Evolutionary conservation across 768 basidiomycete species (phyloP).

Genomic region (Amanita exitialis): DNA sequence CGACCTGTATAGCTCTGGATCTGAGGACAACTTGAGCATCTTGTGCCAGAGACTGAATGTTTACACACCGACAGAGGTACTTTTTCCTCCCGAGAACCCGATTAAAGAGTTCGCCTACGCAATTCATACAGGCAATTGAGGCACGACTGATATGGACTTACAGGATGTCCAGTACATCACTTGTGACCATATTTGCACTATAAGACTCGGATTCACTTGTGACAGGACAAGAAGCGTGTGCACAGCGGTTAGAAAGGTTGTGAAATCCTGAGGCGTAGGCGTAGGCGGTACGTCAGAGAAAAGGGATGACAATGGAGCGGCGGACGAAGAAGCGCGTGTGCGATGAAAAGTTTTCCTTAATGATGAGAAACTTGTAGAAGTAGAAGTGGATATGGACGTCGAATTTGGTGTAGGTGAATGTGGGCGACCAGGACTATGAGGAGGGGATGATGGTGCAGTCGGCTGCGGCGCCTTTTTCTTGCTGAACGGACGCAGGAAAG

Average conservation of each 20-base stretch:
- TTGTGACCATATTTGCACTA: slow-evolving; percentile 91
- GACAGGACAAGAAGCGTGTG: slow-evolving; percentile 78
- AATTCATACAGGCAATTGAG: slow-evolving; percentile 7
- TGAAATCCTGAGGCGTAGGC: slow-evolving; percentile 46
- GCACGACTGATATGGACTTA: slow-evolving; percentile 27
- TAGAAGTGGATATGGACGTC: slow-evolving; percentile 30
- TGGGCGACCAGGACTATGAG: slow-evolving; percentile 35
- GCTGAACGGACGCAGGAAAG: slow-evolving; percentile 67
- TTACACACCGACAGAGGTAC: slow-evolving; percentile 73
- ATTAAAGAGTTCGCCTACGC: slow-evolving; percentile 74
- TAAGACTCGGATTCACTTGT: slow-evolving; percentile 82
- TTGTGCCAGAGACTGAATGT: not conserved
- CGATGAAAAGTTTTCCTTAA: slow-evolving; percentile 54
- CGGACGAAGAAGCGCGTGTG: slow-evolving; percentile 31
- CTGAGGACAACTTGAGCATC: slow-evolving; percentile 21
- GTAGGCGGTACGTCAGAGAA: slow-evolving; percentile 36
- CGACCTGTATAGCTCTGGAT: slow-evolving; percentile 82
- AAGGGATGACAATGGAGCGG: slow-evolving; percentile 36
- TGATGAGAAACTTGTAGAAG: slow-evolving; percentile 54
- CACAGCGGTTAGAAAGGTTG: slow-evolving; percentile 74
- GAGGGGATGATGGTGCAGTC: slow-evolving; percentile 31
- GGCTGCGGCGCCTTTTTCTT: slow-evolving; percentile 44
- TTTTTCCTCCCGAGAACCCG: slow-evolving; percentile 86
- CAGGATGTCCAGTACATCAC: slow-evolving; percentile 98
- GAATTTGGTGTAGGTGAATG: slow-evolving; percentile 41